Conservation (phyloP, 805 yeast genomes). For the Nakazawaea laoshanensis region DNA sequence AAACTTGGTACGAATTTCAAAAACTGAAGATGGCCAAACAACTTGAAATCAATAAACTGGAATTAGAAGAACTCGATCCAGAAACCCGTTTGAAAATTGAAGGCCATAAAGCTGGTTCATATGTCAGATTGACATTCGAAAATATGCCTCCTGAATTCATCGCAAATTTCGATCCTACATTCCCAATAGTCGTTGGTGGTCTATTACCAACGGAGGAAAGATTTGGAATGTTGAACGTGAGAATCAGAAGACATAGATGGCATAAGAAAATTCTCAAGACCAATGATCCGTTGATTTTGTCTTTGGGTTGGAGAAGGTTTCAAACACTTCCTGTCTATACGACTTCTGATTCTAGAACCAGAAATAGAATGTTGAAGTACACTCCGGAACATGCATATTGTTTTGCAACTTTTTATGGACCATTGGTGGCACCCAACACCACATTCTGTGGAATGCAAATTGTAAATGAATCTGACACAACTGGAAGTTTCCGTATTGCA, state of each 20-base stretch:
- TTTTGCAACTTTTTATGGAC: constrained; percentile 93
- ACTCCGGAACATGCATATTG: constrained; percentile 98
- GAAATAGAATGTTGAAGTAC: constrained; percentile 95
- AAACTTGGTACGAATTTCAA: constrained; percentile 96
- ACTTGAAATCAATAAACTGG: constrained; percentile 83
- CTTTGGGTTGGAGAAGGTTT: constrained; percentile 97
- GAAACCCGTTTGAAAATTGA: constrained; percentile 77
- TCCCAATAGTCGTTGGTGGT: constrained; percentile 87
- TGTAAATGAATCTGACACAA: constrained; percentile 75
- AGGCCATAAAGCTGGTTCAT: constrained; percentile 90
- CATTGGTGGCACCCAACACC: constrained; percentile 93
- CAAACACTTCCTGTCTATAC: constrained; percentile 95
- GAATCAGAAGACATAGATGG: constrained; percentile 98
- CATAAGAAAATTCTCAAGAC: constrained; percentile 92
- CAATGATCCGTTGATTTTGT: constrained; percentile 88
- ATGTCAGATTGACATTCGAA: constrained; percentile 82
- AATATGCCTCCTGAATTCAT: constrained; percentile 83
- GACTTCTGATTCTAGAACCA: constrained; percentile 93
- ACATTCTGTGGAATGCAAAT: constrained; percentile 94
- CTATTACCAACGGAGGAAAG: constrained; percentile 82
- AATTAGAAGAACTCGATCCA: constrained; percentile 62
- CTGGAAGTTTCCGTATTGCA: constrained; percentile 87
- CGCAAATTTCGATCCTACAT: constrained; percentile 76
- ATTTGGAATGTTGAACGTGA: constrained; percentile 86
- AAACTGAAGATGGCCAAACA: constrained; percentile 97